Base-by-base conservation (phyloP, 345 rosid genomes). In the Dipteronia sinensis region DNA sequence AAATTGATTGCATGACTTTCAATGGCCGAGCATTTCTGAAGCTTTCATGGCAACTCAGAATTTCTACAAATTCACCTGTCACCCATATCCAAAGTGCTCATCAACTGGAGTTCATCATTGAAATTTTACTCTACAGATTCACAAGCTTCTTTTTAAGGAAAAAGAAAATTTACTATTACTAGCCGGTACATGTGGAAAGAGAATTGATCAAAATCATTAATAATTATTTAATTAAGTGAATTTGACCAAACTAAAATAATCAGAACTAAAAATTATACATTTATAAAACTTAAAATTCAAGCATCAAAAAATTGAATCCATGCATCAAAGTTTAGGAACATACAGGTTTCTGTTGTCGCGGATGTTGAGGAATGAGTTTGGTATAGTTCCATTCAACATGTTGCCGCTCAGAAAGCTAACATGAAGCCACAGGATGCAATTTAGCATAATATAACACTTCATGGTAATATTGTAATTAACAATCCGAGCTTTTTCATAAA, bases 311-410 rank as follows among this genome's bases (percentile, higher is more conserved):
- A 79, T 84, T 22, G 53, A 25, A 61, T 68, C 13, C 17, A 38
- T 53, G 29, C 12, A 55, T 58, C 25, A 13, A 66, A 64, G 47
- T 31, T 12, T 44, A 69, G 56, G 53, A 44, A 76, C 79, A 71
- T 80, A 80, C 83, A 80, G n/a, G 4, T 49, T 49, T 56, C 73
- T 79, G 42, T 46, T n/a, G n/a, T n/a, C n/a, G n/a, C n/a, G n/a
- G n/a, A n/a, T n/a, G n/a, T n/a, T n/a, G n/a, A n/a, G n/a, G n/a
- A n/a, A n/a, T n/a, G n/a, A n/a, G n/a, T n/a, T n/a, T n/a, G n/a
- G n/a, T n/a, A n/a, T n/a, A n/a, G n/a, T n/a, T n/a, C n/a, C n/a
- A n/a, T n/a, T n/a, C n/a, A n/a, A n/a, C n/a, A n/a, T n/a, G n/a
- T n/a, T n/a, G n/a, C n/a, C n/a, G n/a, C n/a, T n/a, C n/a, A n/a